These are phyloP conservation scores for Yamadazyma oceani DNA, from an alignment of 1,139 yeast genomes.

Conservation along the genomic window DNA sequence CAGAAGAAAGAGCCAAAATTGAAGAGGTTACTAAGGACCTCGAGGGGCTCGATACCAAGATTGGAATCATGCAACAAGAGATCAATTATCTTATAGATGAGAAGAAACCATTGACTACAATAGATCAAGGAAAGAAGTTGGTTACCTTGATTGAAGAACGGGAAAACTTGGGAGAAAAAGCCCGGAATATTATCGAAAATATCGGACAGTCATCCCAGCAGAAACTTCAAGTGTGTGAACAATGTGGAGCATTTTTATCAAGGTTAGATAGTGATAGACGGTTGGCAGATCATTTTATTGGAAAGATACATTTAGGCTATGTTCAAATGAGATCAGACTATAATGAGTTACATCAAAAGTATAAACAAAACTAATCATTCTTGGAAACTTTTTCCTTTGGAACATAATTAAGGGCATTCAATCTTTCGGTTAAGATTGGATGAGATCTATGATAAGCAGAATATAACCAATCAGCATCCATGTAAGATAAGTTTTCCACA, in stretches of 20 bases:
- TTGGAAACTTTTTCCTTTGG: conserved; percentile 46
- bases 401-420: conserved; percentile 63
- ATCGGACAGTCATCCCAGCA: conserved; percentile 88
- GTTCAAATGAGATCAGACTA: conserved; percentile 72
- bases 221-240: conserved; percentile 85
- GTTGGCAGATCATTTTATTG: conserved; percentile 87
- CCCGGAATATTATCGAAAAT: conserved; percentile 65
- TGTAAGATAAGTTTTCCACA: conserved; percentile 75
- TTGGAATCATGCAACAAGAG: conserved; percentile 73
- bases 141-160: conserved; percentile 48
- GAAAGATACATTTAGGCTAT: conserved; percentile 83
- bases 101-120: conserved; percentile 53
- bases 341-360: conserved; percentile 39
- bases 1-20: conserved; percentile 71
- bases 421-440: conserved; percentile 87
- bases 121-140: conserved; percentile 47
- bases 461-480: conserved; percentile 87
- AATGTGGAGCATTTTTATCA: conserved; percentile 89
- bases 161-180: conserved; percentile 50
- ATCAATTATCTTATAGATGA: conserved; percentile 54
- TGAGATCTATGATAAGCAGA: conserved; percentile 89
- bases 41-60: conserved; percentile 63
- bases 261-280: conserved; percentile 86
- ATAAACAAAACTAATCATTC: conserved; percentile 13
- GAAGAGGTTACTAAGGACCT: conserved; percentile 63